These are phyloP conservation scores for Pichia sp. DNA, from an alignment of 1,139 yeast genomes.

Conservation along the genomic window DNA sequence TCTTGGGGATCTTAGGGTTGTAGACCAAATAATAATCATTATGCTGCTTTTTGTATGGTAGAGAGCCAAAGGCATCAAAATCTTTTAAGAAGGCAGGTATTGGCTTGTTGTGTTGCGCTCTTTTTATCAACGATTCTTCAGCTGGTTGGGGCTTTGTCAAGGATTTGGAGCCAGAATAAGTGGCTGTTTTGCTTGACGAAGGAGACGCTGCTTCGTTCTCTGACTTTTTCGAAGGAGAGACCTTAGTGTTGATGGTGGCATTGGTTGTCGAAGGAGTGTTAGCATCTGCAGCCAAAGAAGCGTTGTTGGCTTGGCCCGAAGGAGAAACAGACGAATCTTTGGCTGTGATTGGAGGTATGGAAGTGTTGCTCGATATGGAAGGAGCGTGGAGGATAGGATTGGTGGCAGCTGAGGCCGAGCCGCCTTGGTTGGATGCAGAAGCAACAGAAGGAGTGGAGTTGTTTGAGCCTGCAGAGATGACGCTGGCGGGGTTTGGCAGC, in stretches of 20 bases:
- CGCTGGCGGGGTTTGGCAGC: neutral
- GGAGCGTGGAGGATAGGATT: neutral
- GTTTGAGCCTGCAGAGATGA: constrained; percentile 7
- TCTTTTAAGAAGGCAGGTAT: constrained; percentile 81
- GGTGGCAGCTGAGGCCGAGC: neutral
- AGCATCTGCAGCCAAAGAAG: neutral
- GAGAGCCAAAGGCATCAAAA: constrained; percentile 73
- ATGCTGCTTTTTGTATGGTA: constrained; percentile 77
- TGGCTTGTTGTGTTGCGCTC: constrained; percentile 62
- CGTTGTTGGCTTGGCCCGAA: constrained; percentile 15
- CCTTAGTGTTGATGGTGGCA: neutral
- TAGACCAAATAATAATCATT: constrained; percentile 86
- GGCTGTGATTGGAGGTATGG: constrained; percentile 14
- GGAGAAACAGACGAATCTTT: constrained; percentile 12
- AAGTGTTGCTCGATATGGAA: constrained; percentile 10
- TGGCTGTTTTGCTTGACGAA: constrained; percentile 4
- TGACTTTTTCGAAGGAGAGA: neutral
- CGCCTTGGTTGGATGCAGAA: too few species aligned
- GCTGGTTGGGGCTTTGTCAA: constrained; percentile 9
- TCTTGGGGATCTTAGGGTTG: constrained; percentile 78
- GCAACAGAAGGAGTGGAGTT: constrained; percentile 11
- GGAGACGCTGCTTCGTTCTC: constrained; percentile 12
- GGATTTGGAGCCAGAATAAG: constrained; percentile 15
- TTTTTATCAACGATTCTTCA: constrained; percentile 35
- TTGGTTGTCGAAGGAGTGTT: constrained; percentile 13